Percentiles rank a stretch among this genome's conserved stretches.
Evolutionary conservation across 2,329 filamentous ascomycete genomes (phyloP).

Genomic region (Curvularia hawaiiensis): DNA sequence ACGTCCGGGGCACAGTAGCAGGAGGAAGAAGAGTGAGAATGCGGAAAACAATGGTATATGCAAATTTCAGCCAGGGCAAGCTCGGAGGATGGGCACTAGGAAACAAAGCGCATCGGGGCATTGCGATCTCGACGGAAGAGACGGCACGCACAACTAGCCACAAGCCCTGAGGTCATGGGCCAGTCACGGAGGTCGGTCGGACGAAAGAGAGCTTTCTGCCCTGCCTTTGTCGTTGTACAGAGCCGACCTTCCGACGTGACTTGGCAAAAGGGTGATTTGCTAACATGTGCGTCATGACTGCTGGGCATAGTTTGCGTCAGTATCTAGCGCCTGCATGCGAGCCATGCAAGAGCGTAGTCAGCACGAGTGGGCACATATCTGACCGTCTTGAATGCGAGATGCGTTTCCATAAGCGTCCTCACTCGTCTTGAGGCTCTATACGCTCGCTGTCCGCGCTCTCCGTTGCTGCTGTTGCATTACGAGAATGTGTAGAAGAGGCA

Average conservation of each 20-base stretch:
- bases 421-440: not conserved
- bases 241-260: conserved; percentile 16
- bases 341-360: not conserved
- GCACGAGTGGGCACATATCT: not conserved
- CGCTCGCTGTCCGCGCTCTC: not conserved
- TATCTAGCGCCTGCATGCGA: not conserved
- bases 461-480: not conserved
- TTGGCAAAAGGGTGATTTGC: conserved; percentile 2
- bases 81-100: conserved; percentile 2
- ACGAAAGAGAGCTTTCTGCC: conserved; percentile 13
- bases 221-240: conserved; percentile 1
- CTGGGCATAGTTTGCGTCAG: conserved; percentile 1
- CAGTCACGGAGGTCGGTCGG: not conserved
- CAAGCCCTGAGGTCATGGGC: conserved; percentile 2
- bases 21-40: not conserved
- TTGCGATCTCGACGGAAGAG: conserved; percentile 17
- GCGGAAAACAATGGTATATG: not conserved
- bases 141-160: conserved; percentile 12
- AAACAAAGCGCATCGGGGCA: not conserved
- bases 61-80: not conserved
- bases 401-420: not conserved
- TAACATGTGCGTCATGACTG: conserved; percentile 12
- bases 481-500: not conserved
- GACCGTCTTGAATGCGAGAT: not conserved
- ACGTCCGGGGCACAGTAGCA: not conserved